Conservation (phyloP, 2,329 filamentous ascomycete species). For the Plenodomus tracheiphilus region DNA sequence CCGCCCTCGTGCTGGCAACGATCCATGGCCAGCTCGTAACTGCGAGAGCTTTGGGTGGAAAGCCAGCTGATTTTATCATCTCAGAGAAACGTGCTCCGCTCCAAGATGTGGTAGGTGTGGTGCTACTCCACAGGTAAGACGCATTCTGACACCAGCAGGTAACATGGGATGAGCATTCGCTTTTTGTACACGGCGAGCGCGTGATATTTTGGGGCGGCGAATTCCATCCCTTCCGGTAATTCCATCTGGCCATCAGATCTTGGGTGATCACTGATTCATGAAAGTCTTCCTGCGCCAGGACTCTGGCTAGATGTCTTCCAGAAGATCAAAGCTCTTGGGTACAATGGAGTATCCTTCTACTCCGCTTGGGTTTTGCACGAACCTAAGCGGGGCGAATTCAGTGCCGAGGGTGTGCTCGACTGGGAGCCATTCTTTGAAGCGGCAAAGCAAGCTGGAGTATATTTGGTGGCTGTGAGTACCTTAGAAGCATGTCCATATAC, state of each 20-base stretch:
- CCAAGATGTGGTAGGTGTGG: neutral
- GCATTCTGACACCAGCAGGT: constrained; percentile 41
- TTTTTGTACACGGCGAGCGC: constrained; percentile 69
- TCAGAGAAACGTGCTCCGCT: constrained; percentile 48
- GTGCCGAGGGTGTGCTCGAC: constrained; percentile 71
- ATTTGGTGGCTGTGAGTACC: constrained; percentile 63
- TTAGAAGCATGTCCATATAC: too few species aligned
- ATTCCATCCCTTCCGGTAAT: constrained; percentile 66
- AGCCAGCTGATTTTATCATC: constrained; percentile 52
- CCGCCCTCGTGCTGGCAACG: constrained; percentile 1
- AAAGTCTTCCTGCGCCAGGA: constrained; percentile 60
- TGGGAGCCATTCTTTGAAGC: constrained; percentile 75
- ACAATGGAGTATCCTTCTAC: constrained; percentile 77
- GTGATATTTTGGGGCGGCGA: constrained; percentile 72
- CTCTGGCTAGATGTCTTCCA: constrained; percentile 74
- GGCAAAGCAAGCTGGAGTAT: constrained; percentile 71
- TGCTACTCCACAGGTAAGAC: neutral
- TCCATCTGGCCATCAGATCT: neutral
- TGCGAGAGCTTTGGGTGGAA: constrained; percentile 53
- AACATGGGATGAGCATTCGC: constrained; percentile 71
- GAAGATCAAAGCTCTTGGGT: constrained; percentile 78
- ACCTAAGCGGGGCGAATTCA: constrained; percentile 68
- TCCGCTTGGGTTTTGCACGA: constrained; percentile 75
- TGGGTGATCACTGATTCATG: neutral
- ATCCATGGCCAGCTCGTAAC: constrained; percentile 1